These are phyloP conservation scores for Fraxinus baroniana DNA, from an alignment of 305 asterid genomes.

Conservation along the genomic window DNA sequence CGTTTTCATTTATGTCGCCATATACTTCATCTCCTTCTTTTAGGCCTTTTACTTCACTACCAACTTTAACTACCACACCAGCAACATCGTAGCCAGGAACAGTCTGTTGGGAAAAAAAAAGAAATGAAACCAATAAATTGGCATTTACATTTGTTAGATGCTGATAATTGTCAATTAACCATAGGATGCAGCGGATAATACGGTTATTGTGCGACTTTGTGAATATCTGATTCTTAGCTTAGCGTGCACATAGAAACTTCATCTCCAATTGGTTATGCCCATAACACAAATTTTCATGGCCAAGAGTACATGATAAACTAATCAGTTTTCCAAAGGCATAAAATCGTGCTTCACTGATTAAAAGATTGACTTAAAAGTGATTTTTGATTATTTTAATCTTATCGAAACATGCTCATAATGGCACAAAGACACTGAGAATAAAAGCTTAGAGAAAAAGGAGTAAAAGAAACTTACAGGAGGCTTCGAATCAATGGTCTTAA, in stretches of 20 bases:
- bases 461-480: background rate
- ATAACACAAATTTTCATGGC: too few species aligned
- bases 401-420: background rate
- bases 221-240: too few species aligned
- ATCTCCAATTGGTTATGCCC: too few species aligned
- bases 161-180: background rate
- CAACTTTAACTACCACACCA: too few species aligned
- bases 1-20: too few species aligned
- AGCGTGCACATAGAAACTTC: too few species aligned
- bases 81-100: constrained; percentile 8
- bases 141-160: background rate
- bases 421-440: background rate
- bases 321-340: background rate
- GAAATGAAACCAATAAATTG: background rate
- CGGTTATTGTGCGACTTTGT: too few species aligned
- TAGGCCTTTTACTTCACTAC: too few species aligned
- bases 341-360: background rate
- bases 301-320: background rate
- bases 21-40: too few species aligned
- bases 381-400: background rate
- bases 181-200: too few species aligned
- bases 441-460: background rate
- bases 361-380: background rate
- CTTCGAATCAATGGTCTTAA: background rate
- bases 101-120: background rate